These are phyloP conservation scores for Desmodesmus armatus DNA, from an alignment of 139 green algal genomes.

Conservation along the genomic window DNA sequence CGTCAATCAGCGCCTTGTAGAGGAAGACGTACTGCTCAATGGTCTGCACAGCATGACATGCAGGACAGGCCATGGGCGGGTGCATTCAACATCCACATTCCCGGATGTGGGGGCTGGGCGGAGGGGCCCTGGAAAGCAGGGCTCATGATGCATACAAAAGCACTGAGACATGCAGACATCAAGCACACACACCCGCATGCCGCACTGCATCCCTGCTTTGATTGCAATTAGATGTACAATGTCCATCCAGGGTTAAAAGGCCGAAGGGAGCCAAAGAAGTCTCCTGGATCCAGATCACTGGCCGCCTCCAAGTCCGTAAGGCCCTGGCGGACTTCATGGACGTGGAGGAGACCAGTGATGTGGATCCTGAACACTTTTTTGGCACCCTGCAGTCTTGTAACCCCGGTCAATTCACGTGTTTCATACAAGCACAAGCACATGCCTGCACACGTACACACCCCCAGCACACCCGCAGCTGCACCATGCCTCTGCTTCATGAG, in stretches of 20 bases:
- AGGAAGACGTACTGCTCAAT: constrained; percentile 76
- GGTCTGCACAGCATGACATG: constrained; percentile 38
- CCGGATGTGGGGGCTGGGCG: not conserved
- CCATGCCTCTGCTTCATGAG: constrained; percentile 88
- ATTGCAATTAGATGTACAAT: no score
- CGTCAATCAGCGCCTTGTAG: constrained; percentile 67
- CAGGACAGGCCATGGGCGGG: not conserved
- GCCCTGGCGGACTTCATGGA: no score
- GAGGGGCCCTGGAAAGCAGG: not conserved
- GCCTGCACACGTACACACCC: not conserved
- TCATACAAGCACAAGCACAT: not conserved
- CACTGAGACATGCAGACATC: not conserved
- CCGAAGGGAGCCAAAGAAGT: not conserved
- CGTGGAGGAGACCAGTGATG: no score
- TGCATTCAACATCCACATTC: not conserved
- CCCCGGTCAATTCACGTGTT: not conserved
- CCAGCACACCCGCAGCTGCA: not conserved
- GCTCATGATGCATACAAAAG: not conserved
- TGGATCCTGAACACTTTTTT: no score
- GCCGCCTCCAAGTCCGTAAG: no score
- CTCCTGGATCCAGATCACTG: no score
- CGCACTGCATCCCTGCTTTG: no score
- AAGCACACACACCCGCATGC: not conserved
- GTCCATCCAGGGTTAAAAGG: not conserved
- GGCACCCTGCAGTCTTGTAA: not conserved